Evolutionary conservation across 2,329 filamentous ascomycete genomes (phyloP).

Genomic region (Coleophoma crateriformis): DNA sequence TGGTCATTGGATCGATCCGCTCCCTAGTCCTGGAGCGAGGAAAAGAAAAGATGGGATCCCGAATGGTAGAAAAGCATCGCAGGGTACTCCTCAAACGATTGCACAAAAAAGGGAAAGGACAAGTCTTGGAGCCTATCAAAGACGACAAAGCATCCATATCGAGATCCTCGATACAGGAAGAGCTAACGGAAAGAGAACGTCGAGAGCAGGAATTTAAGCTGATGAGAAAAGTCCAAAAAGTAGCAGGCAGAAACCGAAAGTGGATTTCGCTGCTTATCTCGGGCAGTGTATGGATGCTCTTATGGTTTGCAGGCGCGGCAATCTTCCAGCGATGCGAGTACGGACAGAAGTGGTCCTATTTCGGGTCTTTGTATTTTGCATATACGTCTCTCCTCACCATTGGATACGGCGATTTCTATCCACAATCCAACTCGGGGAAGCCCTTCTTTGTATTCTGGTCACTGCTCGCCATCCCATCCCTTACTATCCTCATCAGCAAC

Average conservation of each 20-base stretch:
- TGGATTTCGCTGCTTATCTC: conserved; percentile 73
- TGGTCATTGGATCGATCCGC: conserved; percentile 76
- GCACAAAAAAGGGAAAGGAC: conserved; percentile 37
- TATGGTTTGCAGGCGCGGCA: conserved; percentile 78
- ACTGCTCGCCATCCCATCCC: conserved; percentile 76
- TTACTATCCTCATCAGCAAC: conserved; percentile 80
- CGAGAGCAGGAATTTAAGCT: conserved; percentile 68
- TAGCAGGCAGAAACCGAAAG: conserved; percentile 58
- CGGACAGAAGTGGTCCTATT: conserved; percentile 63
- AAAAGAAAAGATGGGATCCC: conserved; percentile 44
- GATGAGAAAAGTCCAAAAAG: conserved; percentile 74
- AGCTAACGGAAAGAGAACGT: conserved; percentile 46
- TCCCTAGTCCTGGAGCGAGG: conserved; percentile 57
- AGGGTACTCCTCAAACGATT: conserved; percentile 40
- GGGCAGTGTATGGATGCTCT: conserved; percentile 57
- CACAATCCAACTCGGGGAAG: conserved; percentile 70
- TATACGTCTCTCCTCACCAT: conserved; percentile 81
- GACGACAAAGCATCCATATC: conserved; percentile 4
- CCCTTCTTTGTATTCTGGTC: conserved; percentile 95
- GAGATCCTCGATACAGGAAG: conserved; percentile 3
- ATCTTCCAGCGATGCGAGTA: conserved; percentile 58
- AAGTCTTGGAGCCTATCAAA: conserved; percentile 39
- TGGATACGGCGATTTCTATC: conserved; percentile 78
- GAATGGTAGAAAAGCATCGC: conserved; percentile 56
- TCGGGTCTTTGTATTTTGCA: conserved; percentile 77